phyloP scores from a whole-genome alignment of 148 eudicot species.

The Simmondsia chinensis region DNA sequence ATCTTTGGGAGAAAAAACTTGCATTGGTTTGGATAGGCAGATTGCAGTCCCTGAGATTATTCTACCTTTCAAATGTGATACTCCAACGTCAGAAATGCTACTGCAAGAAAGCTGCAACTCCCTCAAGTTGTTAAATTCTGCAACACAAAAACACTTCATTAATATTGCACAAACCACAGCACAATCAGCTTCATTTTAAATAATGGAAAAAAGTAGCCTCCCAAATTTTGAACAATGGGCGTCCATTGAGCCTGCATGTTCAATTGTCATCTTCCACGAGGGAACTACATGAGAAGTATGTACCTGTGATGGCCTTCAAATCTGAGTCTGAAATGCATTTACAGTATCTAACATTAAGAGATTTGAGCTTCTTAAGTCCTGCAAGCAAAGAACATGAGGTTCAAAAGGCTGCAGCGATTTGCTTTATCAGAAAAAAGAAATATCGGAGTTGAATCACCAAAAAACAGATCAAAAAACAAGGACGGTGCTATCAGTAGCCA shows the following conservation, averaged over 20 bases:
- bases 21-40: too few species aligned
- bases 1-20: too few species aligned
- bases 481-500: too few species aligned
- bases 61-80: conserved; percentile 26
- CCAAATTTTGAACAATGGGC: too few species aligned
- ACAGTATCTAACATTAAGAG: conserved; percentile 28
- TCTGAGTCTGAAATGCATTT: conserved; percentile 25
- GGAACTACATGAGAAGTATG: conserved; percentile 1
- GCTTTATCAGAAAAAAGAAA: background rate
- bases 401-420: background rate
- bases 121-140: conserved; percentile 24
- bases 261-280: too few species aligned
- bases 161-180: background rate
- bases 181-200: background rate
- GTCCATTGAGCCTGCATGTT: too few species aligned
- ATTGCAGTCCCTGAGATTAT: background rate
- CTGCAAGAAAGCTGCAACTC: conserved; percentile 34
- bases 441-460: too few species aligned
- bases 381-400: background rate
- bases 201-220: background rate
- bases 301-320: conserved; percentile 29
- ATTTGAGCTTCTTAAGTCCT: conserved; percentile 30
- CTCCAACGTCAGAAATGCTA: conserved; percentile 22
- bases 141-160: background rate
- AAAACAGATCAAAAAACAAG: too few species aligned